Conservation (phyloP, 2,329 filamentous ascomycete species). For the Penicillium sp. region DNA sequence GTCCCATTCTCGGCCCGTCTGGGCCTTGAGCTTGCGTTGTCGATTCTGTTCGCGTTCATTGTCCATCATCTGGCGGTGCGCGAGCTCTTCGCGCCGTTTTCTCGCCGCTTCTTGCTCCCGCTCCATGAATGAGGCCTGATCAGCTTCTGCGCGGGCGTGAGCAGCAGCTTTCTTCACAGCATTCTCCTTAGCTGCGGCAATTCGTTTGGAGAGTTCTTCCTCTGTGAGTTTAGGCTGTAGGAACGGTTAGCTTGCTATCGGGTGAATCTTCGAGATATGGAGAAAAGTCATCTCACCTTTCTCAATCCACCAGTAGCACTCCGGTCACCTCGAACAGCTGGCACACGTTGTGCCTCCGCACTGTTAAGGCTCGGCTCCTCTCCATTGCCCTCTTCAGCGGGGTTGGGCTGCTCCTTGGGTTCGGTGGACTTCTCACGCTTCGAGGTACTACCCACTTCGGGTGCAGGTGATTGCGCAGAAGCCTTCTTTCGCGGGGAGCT, state of each 20-base stretch:
- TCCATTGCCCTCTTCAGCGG: slow-evolving; percentile 13
- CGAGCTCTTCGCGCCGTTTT: slow-evolving; percentile 50
- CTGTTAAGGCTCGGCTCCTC: slow-evolving; percentile 15
- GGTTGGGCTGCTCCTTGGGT: slow-evolving; percentile 11
- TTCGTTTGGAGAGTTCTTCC: slow-evolving; percentile 58
- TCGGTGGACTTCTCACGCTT: slow-evolving; percentile 17
- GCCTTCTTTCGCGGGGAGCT: slow-evolving; percentile 17
- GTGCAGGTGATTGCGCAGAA: slow-evolving; percentile 13
- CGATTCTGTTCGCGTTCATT: slow-evolving; percentile 60
- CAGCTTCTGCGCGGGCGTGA: slow-evolving; percentile 64
- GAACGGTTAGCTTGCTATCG: slow-evolving; percentile 25
- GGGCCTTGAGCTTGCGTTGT: slow-evolving; percentile 55
- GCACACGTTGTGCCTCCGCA: slow-evolving; percentile 31
- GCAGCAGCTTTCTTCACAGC: slow-evolving; percentile 58
- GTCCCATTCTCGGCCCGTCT: slow-evolving; percentile 61
- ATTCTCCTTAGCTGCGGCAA: slow-evolving; percentile 59
- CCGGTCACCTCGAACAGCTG: slow-evolving; percentile 53
- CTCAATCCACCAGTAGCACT: slow-evolving; percentile 52
- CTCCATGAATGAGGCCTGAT: slow-evolving; percentile 60
- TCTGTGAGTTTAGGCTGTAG: slow-evolving; percentile 60
- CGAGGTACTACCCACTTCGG: slow-evolving; percentile 7
- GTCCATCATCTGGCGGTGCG: slow-evolving; percentile 58
- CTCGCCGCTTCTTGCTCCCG: slow-evolving; percentile 58
- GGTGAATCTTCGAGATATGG: neutral
- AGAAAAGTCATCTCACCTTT: slow-evolving; percentile 34